Conservation (phyloP, 371 early-diverging fungal species). For the Mycotypha africana region DNA sequence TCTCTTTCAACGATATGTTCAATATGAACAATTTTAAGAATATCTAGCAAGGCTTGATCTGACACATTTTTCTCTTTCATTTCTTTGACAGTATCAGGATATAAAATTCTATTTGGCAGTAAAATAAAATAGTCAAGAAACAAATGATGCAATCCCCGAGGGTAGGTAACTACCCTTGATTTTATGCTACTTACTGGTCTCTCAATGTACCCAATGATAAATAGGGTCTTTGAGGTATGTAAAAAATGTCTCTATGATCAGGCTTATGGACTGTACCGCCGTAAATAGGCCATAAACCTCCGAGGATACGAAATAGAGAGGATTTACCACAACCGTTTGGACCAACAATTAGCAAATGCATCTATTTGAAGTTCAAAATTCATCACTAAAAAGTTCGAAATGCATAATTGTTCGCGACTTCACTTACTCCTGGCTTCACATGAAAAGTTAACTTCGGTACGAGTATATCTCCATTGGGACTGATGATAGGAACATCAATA, state of each 20-base stretch:
- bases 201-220: constrained; percentile 91
- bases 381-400: background rate
- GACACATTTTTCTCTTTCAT: constrained; percentile 57
- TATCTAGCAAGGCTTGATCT: constrained; percentile 64
- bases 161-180: no score
- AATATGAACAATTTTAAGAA: constrained; percentile 74
- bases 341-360: constrained; percentile 90
- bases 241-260: constrained; percentile 81
- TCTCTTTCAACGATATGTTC: constrained; percentile 78
- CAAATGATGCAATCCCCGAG: no score
- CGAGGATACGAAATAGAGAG: constrained; percentile 93
- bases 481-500: constrained; percentile 87
- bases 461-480: constrained; percentile 95
- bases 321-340: constrained; percentile 96
- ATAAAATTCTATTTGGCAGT: constrained; percentile 55
- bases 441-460: constrained; percentile 82
- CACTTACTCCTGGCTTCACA: constrained; percentile 72
- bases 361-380: constrained; percentile 33
- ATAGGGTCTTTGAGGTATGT: constrained; percentile 96
- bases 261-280: constrained; percentile 86
- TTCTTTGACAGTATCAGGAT: constrained; percentile 72
- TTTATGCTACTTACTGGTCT: constrained; percentile 64
- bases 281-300: constrained; percentile 92
- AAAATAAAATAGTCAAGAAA: background rate
- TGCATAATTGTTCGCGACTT: background rate